Evolutionary conservation across 345 rosid species (phyloP), one percentile per base, ranked within the genome.

Genomic region (Eucalyptus tenuipes): DNA sequence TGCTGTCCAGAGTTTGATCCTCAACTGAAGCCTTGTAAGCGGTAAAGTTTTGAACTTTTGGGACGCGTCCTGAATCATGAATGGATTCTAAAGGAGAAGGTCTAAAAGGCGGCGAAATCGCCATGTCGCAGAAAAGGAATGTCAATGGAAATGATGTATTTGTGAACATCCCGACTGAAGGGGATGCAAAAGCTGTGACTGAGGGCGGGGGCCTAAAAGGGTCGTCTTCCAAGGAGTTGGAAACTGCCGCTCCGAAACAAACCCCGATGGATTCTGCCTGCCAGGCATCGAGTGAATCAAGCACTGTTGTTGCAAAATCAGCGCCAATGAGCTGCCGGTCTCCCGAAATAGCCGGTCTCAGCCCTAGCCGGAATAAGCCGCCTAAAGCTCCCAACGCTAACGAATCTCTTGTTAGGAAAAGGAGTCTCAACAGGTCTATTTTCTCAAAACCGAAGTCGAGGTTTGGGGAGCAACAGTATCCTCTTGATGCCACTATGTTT

Each of bases 381-480:
- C 99, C 99, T 11, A 96, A 93, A 89, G 29, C 84, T 87, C 95
- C 97, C 22, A 64, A 91, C 2, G 42, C 64, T 87, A 91, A 44
- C 22, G 96, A 90, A 53, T 91, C 93, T 75, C 91, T 94, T 48
- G 12, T 42, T 31, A 86, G 95, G 48, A 92, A 92, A 81, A 95
- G 89, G 88, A 89, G 98, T 44, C 33, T 96, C 33, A 44, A 92
- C 29, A 91, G 96, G 93, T 94, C 96, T 12, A 91, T 90, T 86
- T 93, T 91, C 92, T 95, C 96, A 48, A 97, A 94, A 90, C 93
- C 97, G 24, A 97, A 96, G 90, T 96, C 98, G 24, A 94, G 99
- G 90, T 97, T 97, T 88, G 97, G 92, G 22, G 97, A 94, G 52
- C 98, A 93, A 88, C 91, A 95, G 33, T 91, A 49, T 64, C 85